A percentile compares a stretch with the other conserved stretches of the same genome.
Conservation (phyloP, 495 filamentous ascomycete species). For the Talaromyces ruber region DNA sequence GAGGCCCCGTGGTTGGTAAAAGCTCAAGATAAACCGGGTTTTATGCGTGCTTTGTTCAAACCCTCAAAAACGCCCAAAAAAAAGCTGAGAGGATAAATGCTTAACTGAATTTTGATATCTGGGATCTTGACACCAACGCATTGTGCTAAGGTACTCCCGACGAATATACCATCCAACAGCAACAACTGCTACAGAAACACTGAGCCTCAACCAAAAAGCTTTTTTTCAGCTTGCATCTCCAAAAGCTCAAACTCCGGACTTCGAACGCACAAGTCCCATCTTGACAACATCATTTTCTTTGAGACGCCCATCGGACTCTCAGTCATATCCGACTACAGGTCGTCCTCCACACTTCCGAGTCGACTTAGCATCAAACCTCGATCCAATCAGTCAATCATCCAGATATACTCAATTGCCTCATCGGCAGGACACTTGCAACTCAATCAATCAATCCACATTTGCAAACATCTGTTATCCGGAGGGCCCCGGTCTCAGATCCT, state of each 20-base stretch:
- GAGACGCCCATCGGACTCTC: not conserved
- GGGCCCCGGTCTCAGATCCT: not conserved
- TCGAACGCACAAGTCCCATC: not conserved
- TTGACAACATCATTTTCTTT: not conserved
- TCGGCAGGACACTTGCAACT: slow-evolving; percentile 3
- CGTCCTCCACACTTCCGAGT: not conserved
- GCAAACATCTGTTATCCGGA: slow-evolving; percentile 5
- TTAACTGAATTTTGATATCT: slow-evolving; percentile 7
- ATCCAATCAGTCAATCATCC: not conserved
- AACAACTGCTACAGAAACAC: slow-evolving; percentile 2
- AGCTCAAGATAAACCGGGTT: slow-evolving; percentile 8
- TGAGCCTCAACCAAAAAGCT: not conserved
- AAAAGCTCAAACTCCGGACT: not conserved
- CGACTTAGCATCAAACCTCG: not conserved
- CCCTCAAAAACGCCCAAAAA: slow-evolving; percentile 5
- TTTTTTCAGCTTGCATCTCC: slow-evolving; percentile 1
- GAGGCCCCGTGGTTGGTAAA: slow-evolving; percentile 3
- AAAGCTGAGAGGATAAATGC: slow-evolving; percentile 1
- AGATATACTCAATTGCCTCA: not conserved
- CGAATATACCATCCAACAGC: not conserved
- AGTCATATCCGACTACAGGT: not conserved
- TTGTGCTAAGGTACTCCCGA: not conserved
- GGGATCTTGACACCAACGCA: slow-evolving; percentile 2
- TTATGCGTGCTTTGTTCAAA: slow-evolving; percentile 6
- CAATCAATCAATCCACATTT: not conserved